Conservation (phyloP, 2,329 filamentous ascomycete genomes). For the Incumbomyces lentus region DNA sequence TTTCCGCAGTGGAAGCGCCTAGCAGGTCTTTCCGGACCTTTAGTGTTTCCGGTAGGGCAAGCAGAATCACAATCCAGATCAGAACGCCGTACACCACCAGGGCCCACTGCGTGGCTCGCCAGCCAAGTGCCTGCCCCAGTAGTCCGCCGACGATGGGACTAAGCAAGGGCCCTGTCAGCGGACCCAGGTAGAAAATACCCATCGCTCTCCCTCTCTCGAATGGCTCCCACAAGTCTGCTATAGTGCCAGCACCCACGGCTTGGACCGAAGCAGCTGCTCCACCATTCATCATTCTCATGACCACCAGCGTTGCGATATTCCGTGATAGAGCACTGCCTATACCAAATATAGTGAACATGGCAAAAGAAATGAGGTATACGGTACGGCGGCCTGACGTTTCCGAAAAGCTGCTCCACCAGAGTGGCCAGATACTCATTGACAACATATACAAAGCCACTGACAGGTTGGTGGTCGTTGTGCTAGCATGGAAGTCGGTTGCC, state of each 20-base stretch:
- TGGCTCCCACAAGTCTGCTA: slow-evolving; percentile 69
- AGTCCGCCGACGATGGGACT: slow-evolving; percentile 68
- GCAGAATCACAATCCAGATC: slow-evolving; percentile 30
- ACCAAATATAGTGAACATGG: slow-evolving; percentile 61
- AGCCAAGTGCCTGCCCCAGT: slow-evolving; percentile 58
- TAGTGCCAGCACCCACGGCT: slow-evolving; percentile 72
- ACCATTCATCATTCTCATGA: slow-evolving; percentile 63
- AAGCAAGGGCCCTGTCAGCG: slow-evolving; percentile 62
- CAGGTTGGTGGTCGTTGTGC: slow-evolving; percentile 59
- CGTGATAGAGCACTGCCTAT: slow-evolving; percentile 57
- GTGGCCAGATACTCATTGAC: slow-evolving; percentile 69
- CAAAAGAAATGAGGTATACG: slow-evolving; percentile 69
- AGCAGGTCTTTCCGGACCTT: slow-evolving; percentile 23
- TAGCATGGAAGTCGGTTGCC: slow-evolving; percentile 49
- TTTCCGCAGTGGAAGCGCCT: slow-evolving; percentile 21
- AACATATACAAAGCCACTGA: slow-evolving; percentile 75
- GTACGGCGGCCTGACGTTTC: slow-evolving; percentile 60
- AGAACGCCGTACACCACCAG: slow-evolving; percentile 55
- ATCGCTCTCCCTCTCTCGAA: slow-evolving; percentile 67
- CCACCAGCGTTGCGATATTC: slow-evolving; percentile 65
- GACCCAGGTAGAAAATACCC: slow-evolving; percentile 73
- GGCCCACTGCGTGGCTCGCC: slow-evolving; percentile 72
- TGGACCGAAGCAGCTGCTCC: slow-evolving; percentile 72
- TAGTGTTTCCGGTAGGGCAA: slow-evolving; percentile 37
- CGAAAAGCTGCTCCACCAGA: slow-evolving; percentile 80